phyloP scores from a whole-genome alignment of 2,329 filamentous ascomycete genomes.

The Sclerotinia borealis region DNA sequence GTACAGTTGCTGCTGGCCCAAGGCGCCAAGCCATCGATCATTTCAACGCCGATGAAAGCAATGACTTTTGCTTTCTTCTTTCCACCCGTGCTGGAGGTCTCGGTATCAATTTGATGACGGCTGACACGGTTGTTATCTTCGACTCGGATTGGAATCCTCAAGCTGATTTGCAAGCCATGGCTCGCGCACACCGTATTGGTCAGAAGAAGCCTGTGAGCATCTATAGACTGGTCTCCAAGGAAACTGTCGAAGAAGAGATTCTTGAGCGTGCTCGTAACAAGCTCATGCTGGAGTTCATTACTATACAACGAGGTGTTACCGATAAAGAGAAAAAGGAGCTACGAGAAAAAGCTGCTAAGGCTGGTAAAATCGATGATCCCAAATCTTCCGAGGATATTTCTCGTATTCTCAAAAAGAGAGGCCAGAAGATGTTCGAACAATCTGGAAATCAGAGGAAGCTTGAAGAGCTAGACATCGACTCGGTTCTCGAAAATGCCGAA shows the following conservation, averaged over 20 bases:
- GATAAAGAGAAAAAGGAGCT: conserved; percentile 82
- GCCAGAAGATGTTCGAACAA: conserved; percentile 99
- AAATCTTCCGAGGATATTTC: conserved; percentile 93
- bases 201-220: conserved; percentile 95
- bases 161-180: conserved; percentile 97
- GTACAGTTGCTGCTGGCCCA: conserved; percentile 83
- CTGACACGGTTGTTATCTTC: conserved; percentile 95
- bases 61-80: conserved; percentile 92
- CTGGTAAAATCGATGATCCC: conserved; percentile 72
- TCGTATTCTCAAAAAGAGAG: conserved; percentile 90
- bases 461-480: conserved; percentile 95
- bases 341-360: conserved; percentile 69
- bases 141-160: conserved; percentile 99
- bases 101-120: conserved; percentile 99
- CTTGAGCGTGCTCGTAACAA: conserved; percentile 95
- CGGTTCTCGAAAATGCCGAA: conserved; percentile 93
- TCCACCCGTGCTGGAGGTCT: conserved; percentile 93
- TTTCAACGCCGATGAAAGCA: conserved; percentile 94
- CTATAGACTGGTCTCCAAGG: conserved; percentile 93
- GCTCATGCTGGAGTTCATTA: conserved; percentile 93
- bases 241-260: conserved; percentile 97
- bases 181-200: conserved; percentile 92
- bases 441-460: conserved; percentile 94
- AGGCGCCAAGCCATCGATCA: conserved; percentile 94
- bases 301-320: conserved; percentile 93